These are phyloP conservation scores for Mucor velutinosus DNA, from an alignment of 371 early-diverging fungal genomes.

Conservation along the genomic window DNA sequence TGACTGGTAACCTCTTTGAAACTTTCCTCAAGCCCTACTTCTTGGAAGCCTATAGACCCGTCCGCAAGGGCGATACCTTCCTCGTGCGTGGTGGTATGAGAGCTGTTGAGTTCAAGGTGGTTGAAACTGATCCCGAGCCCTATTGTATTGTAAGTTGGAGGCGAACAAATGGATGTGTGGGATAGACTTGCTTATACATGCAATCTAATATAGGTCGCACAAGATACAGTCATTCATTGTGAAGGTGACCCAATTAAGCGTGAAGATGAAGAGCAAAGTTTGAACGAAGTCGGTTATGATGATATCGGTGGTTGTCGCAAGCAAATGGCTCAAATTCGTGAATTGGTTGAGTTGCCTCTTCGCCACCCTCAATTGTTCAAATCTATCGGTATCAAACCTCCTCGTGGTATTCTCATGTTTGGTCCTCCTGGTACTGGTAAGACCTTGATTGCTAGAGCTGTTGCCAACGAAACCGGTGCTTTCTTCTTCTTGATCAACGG, in stretches of 20 bases:
- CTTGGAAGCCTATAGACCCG: constrained; percentile 93
- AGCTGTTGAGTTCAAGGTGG: constrained; percentile 99
- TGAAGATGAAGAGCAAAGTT: constrained; percentile 96
- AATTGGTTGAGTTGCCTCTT: constrained; percentile 98
- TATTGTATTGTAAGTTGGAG: constrained; percentile 90
- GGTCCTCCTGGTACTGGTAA: constrained; percentile 99
- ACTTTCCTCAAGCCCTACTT: constrained; percentile 98
- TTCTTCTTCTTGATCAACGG: constrained; percentile 99
- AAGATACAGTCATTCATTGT: constrained; percentile 98
- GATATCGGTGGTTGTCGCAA: constrained; percentile 99
- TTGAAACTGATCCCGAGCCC: constrained; percentile 93
- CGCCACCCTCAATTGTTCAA: constrained; percentile 98
- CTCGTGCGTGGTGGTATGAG: constrained; percentile 97
- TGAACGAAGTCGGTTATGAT: constrained; percentile 98
- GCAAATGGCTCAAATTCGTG: constrained; percentile 99
- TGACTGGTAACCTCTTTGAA: constrained; percentile 97
- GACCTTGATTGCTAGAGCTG: constrained; percentile 79
- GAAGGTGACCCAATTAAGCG: constrained; percentile 98
- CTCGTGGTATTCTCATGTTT: constrained; percentile 96
- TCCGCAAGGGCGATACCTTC: constrained; percentile 95
- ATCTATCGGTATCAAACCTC: constrained; percentile 99
- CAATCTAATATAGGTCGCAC: constrained; percentile 83
- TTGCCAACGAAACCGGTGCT: constrained; percentile 76
- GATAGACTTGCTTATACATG: constrained; percentile 66
- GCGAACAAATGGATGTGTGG: constrained; percentile 49